Base-by-base conservation (phyloP, 2,329 filamentous ascomycete genomes). In the Endothia cerciana region DNA sequence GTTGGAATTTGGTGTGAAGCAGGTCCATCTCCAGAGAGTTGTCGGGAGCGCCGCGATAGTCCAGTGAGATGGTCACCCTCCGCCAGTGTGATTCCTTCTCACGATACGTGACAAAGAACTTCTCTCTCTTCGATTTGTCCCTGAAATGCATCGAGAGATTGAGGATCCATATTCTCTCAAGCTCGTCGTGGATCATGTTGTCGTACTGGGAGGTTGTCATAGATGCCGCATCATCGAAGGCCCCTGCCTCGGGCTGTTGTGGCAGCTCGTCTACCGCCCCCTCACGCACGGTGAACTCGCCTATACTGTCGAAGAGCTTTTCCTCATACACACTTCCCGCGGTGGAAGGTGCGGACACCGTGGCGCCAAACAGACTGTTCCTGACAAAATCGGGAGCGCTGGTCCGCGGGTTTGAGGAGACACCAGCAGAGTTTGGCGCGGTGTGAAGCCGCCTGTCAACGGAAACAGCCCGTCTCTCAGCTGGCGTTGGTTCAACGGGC, bases 131-230 rank as follows among this genome's bases (percentile, higher is more conserved):
- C 15, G 94, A 96, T 73, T 91, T 90, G 79, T 99, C 95, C 66
- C 94, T 88, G 77, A 97, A 99, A 77, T 97, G 93, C 95, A 99
- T 97, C 78, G 93, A 97, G 67, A 98, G 85, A 74, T 99, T 99
- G 71, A 99, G 82, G 67, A 99, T 98, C 95, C 95, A 99, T 73
- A 87, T 89, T 68, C 84, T 87, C 73, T 97, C 93, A 64, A 97
- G 84, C 77, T 98, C 94, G 69, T 91, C 87, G 70, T 91, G 87
- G 70, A 97, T 85, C 72, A 87, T 82, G 62, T 83, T 80, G 62
- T 91, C 87, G 72, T 91, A 85, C 66, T 84, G 79, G 2, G 83
- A 83, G 3, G 80, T 80, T 19, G 83, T 82, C 69, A 83, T 78
- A 25, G 84, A 85, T 28, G 77, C 80, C 2, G 77, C 76, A 70